Evolutionary conservation across 495 filamentous ascomycete genomes (phyloP).

Genomic region (Lasiosphaeria ovina): DNA sequence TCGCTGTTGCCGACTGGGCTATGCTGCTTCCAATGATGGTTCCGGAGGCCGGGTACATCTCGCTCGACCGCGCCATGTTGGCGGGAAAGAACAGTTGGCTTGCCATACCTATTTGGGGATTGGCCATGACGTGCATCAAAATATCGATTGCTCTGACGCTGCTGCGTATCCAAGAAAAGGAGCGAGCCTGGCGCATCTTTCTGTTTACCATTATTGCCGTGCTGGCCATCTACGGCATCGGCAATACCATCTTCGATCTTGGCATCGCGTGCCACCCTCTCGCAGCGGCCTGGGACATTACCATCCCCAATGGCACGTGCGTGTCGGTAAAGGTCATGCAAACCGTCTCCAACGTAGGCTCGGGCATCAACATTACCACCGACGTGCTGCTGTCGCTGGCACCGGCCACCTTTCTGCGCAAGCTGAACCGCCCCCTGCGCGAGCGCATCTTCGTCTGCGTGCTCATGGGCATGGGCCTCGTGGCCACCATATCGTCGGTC

Average conservation of each 20-base stretch:
- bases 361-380: conserved; percentile 26
- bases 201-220: conserved; percentile 52
- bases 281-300: conserved; percentile 20
- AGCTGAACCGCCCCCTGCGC: conserved; percentile 27
- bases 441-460: conserved; percentile 29
- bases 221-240: conserved; percentile 55
- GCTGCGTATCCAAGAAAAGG: conserved; percentile 25
- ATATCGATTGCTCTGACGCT: conserved; percentile 28
- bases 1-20: conserved; percentile 23
- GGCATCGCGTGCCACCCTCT: conserved; percentile 27
- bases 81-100: conserved; percentile 24
- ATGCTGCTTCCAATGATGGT: conserved; percentile 23
- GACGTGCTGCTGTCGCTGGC: conserved; percentile 26
- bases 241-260: conserved; percentile 25
- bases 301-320: conserved; percentile 13
- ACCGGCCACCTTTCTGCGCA: conserved; percentile 24
- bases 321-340: conserved; percentile 18
- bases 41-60: conserved; percentile 12
- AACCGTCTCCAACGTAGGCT: conserved; percentile 21
- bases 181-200: conserved; percentile 47
- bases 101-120: conserved; percentile 27
- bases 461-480: conserved; percentile 30
- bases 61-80: conserved; percentile 1
- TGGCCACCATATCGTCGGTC: conserved; percentile 22
- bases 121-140: conserved; percentile 32